Evolutionary conservation across 495 filamentous ascomycete species (phyloP).

Genomic region (Penicillium arizonense): DNA sequence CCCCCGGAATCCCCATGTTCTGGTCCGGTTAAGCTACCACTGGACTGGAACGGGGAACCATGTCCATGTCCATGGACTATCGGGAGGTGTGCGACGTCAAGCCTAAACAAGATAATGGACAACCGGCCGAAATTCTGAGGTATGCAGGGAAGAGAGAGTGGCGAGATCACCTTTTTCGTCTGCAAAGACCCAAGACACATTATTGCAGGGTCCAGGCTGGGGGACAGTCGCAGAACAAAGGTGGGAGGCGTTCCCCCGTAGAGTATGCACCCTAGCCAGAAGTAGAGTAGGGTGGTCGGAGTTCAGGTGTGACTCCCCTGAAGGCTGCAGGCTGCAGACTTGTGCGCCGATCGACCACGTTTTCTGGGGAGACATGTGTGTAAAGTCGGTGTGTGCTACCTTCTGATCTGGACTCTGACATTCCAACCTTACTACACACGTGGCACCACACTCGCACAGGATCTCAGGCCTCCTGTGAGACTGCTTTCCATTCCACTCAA

Average conservation of each 20-base stretch:
- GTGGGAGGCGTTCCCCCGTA: not conserved
- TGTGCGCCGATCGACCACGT: slow-evolving; percentile 18
- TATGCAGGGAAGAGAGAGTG: slow-evolving; percentile 3
- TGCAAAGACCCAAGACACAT: not conserved
- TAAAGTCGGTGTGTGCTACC: slow-evolving; percentile 24
- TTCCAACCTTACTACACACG: slow-evolving; percentile 11
- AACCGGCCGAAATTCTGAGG: not conserved
- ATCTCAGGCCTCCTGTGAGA: not conserved
- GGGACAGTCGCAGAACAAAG: not conserved
- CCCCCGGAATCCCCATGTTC: slow-evolving; percentile 6
- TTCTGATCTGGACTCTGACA: slow-evolving; percentile 3
- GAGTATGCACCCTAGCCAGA: slow-evolving; percentile 1
- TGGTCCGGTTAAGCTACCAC: slow-evolving; percentile 8
- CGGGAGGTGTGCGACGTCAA: slow-evolving; percentile 9
- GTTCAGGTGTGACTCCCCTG: not conserved
- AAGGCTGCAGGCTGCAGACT: slow-evolving; percentile 2
- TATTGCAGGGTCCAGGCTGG: slow-evolving; percentile 14
- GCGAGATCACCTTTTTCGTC: not conserved
- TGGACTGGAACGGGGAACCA: slow-evolving; percentile 15
- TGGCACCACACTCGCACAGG: slow-evolving; percentile 20
- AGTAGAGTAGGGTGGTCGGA: not conserved
- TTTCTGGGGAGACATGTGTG: slow-evolving; percentile 16
- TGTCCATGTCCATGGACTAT: not conserved
- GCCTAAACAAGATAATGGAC: slow-evolving; percentile 9
- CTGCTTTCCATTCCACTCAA: too few species aligned